Conservation (phyloP, 1,139 yeast genomes). For the Groenewaldozyma auringiensis region DNA sequence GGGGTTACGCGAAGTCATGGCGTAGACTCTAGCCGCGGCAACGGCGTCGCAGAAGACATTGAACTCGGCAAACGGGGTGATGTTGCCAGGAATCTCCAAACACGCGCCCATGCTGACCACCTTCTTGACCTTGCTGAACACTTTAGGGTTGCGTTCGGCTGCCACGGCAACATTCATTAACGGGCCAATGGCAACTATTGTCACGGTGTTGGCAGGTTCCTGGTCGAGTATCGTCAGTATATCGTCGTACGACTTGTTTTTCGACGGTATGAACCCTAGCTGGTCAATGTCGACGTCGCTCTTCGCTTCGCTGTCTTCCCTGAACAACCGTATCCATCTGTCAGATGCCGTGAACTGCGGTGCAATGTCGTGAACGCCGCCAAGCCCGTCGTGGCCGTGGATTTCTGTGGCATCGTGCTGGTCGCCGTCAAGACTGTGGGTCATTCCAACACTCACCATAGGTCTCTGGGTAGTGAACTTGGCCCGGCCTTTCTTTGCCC, state of each 20-base stretch:
- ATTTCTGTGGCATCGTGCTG: constrained; percentile 34
- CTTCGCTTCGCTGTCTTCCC: constrained; percentile 6
- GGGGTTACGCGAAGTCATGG: constrained; percentile 29
- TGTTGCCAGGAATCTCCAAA: constrained; percentile 33
- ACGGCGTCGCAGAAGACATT: constrained; percentile 36
- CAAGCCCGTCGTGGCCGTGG: constrained; percentile 38
- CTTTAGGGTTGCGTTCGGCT: constrained; percentile 31
- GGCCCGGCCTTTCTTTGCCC: constrained; percentile 17
- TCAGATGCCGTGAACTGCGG: constrained; percentile 32
- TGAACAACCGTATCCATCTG: constrained; percentile 26
- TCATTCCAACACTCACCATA: constrained; percentile 30
- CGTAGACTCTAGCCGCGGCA: constrained; percentile 36
- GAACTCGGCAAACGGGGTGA: constrained; percentile 38
- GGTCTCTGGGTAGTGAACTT: constrained; percentile 27
- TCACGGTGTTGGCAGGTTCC: constrained; percentile 33
- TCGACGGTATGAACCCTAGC: constrained; percentile 28
- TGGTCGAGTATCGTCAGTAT: constrained; percentile 30
- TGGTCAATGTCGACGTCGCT: constrained; percentile 6
- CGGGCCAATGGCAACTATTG: constrained; percentile 37
- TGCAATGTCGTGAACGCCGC: constrained; percentile 31
- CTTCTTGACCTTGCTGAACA: constrained; percentile 32
- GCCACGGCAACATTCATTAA: constrained; percentile 37
- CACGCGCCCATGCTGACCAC: constrained; percentile 38
- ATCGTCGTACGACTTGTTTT: constrained; percentile 27
- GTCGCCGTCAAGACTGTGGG: constrained; percentile 28